Evolutionary conservation across 1,284 basidiomycete genomes (phyloP), one percentile per base, ranked within the genome.

Genomic region (Microbotryum silenes-acaulis): DNA sequence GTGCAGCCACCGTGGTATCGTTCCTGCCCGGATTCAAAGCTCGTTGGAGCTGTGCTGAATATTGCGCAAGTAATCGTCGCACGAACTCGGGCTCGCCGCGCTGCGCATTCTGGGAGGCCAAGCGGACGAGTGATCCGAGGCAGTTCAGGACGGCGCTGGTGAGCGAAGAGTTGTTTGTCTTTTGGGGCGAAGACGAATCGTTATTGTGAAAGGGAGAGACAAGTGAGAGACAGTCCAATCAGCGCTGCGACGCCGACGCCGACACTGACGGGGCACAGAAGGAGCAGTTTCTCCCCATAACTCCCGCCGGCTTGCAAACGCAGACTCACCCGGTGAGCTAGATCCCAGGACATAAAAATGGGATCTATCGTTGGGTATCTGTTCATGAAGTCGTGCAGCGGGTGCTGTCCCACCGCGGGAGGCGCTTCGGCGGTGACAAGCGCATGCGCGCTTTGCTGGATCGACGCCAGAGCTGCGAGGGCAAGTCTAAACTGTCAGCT

Each of bases 91-190:
- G 62, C 4, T 63, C 62, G 42, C 56, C 54, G 1, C 59, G 60
- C 53, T 65, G 63, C 3, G 65, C 62, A 53, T 65, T 61, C 51
- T 62, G 62, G 16, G 62, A 65, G 45, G 57, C 49, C 42, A 67
- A 61, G 18, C 67, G 64, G 55, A 68, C 52, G 53, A 68, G 56
- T 4, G 64, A 64, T 5, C 62, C 60, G 48, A 68, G 60, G 54
- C 64, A 64, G 8, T 59, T 56, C 16, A 68, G 57, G 25, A 63
- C 62, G n/a, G 62, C 62, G 23, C 64, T 46, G 9, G 67, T 61
- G 21, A 68, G 60, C 6, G 61, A 64, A 6, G 67, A 64, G 50
- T 60, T 64, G 62, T 68, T 68, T 42, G 60, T 60, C 67, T 67
- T 54, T 45, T 12, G 10, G 20, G 20, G 25, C 48, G 18, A 20